Percentiles rank a stretch among this genome's conserved stretches.
These are phyloP conservation scores for Microcyclospora pomicola DNA, from an alignment of 2,329 filamentous ascomycete species.

Conservation along the genomic window DNA sequence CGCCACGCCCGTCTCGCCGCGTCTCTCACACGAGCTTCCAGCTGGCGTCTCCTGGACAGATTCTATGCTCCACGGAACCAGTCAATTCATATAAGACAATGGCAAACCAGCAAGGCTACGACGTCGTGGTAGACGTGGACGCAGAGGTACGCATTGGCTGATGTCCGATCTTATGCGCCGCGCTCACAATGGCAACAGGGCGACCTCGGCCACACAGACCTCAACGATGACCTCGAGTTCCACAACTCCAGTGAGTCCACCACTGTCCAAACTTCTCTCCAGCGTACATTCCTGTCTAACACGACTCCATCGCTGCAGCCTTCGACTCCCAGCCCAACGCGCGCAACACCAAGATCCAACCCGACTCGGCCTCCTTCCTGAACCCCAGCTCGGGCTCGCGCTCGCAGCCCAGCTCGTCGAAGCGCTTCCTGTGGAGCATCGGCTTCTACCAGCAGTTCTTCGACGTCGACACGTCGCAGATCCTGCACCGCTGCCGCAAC, in stretches of 20 bases:
- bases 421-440: conserved; percentile 84
- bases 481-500: conserved; percentile 72
- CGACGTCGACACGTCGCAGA: conserved; percentile 87
- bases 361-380: conserved; percentile 27
- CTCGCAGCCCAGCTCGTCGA: conserved; percentile 28
- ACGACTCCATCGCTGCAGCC: conserved; percentile 6
- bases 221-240: conserved; percentile 98
- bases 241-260: conserved; percentile 60
- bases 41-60: conserved; percentile 1
- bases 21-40: not conserved
- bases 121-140: conserved; percentile 95
- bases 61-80: not conserved
- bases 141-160: conserved; percentile 54
- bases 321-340: conserved; percentile 22
- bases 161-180: not conserved
- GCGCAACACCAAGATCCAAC: conserved; percentile 36
- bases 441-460: conserved; percentile 97
- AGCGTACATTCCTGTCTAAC: not conserved
- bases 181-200: conserved; percentile 43
- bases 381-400: conserved; percentile 10
- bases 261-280: not conserved
- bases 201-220: conserved; percentile 92
- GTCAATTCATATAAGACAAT: conserved; percentile 8
- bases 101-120: conserved; percentile 62
- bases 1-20: not conserved